Percentiles rank a stretch among this genome's conserved stretches.
Conservation (phyloP, 1,284 basidiomycete genomes). For the Pseudozyma hubeiensis region DNA sequence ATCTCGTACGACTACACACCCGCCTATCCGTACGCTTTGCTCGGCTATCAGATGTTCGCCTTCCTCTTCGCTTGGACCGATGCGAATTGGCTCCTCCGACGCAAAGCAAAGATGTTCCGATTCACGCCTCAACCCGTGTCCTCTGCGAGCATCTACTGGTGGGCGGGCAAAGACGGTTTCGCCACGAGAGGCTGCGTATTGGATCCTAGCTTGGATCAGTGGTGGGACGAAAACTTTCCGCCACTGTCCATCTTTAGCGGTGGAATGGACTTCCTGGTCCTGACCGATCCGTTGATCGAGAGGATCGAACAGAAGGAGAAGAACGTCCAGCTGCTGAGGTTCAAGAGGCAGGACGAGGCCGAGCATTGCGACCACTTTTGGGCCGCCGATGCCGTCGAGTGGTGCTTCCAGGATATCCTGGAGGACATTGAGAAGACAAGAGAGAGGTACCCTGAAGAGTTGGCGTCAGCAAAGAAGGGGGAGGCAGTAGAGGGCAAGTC, state of each 20-base stretch:
- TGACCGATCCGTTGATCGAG: constrained; percentile 63
- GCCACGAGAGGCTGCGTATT: constrained; percentile 74
- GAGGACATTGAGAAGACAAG: constrained; percentile 56
- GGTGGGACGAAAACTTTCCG: constrained; percentile 75
- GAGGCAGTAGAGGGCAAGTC: background rate
- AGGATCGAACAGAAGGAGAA: constrained; percentile 55
- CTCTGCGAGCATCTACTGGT: constrained; percentile 73
- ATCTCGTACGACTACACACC: constrained; percentile 74
- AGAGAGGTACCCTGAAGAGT: constrained; percentile 43
- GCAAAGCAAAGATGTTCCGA: constrained; percentile 76
- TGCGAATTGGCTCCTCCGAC: constrained; percentile 73
- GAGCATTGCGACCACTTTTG: constrained; percentile 72
- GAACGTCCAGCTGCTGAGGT: constrained; percentile 73
- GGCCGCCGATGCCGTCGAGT: constrained; percentile 76
- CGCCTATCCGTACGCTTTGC: constrained; percentile 69
- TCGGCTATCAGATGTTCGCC: constrained; percentile 74
- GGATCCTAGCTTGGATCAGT: constrained; percentile 71
- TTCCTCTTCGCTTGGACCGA: constrained; percentile 77
- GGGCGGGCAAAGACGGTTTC: constrained; percentile 76
- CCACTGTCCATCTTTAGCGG: constrained; percentile 74
- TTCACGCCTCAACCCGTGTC: constrained; percentile 76
- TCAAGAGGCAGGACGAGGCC: constrained; percentile 72
- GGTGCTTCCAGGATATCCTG: constrained; percentile 71
- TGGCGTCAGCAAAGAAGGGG: constrained; percentile 3
- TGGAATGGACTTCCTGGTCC: constrained; percentile 64